Evolutionary conservation across 352 stramenopile genomes (phyloP), one percentile per base, ranked within the genome.

Genomic region (Globisporangium emineosum): DNA sequence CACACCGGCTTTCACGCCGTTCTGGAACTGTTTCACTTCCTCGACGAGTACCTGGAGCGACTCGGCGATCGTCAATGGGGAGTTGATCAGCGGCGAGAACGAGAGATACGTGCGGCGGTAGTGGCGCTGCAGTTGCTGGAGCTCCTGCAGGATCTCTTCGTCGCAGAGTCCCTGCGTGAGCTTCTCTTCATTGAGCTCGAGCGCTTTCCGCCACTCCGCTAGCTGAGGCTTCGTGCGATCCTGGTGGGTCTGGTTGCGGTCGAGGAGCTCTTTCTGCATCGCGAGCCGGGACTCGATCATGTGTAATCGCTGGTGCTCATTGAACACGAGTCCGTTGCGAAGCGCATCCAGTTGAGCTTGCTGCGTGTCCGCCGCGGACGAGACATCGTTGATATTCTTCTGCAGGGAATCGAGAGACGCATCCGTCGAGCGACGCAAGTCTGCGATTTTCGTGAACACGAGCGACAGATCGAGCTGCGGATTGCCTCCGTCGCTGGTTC

Each of bases 371-470:
- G 62, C 75, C n/a, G 68, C 70, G 5, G 66, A 71, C 17, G 69
- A 70, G 9, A 85, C 61, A 15, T 72, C 69, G 15, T 76, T 71
- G 23, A 94, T 72, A 42, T 68, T 78, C 61, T 81, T 66, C 47
- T 88, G 76, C 27, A 91, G 69, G 13, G 76, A 71, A 19, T 77
- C 81, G 7, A 91, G 61, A 2, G 81, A 86, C 2, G 76, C 77
- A 64, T 90, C 78, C 5, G 81, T 90, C 8, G 77, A 70, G 19
- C 82, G 75, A 0, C 81, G 78, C 60, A 94, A 57, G 35, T 92
- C 85, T 0, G 83, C 75, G 57, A 92, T 84, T 56, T 90, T 92
- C 19, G 83, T 86, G 58, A 94, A 94, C 47, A 94, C 83, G 21
- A 94, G 68, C 47, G 85, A 94, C 29, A 94, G 62, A 73, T 92